Conservation (phyloP, 495 filamentous ascomycete species). For the Hypoxylon fragiforme region DNA sequence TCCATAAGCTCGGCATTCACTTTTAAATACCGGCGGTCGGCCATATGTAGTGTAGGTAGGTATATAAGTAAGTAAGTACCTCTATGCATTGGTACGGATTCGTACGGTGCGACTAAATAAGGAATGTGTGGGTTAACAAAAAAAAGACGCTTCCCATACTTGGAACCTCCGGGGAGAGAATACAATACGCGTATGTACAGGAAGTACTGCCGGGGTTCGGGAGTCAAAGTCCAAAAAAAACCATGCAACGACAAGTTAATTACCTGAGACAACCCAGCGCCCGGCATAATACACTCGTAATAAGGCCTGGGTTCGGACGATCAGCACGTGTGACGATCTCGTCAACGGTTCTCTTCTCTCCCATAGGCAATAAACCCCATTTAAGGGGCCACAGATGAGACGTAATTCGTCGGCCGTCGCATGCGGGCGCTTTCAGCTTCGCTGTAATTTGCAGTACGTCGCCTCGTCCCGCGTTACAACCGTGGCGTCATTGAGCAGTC, state of each 20-base stretch:
- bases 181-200: not conserved
- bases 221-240: too few relatives aligned
- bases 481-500: conserved; percentile 32
- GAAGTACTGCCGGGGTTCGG: conserved; percentile 30
- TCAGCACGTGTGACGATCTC: conserved; percentile 37
- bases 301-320: conserved; percentile 34
- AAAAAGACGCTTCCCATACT: too few relatives aligned
- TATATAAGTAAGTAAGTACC: too few relatives aligned
- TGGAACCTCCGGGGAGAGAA: too few relatives aligned
- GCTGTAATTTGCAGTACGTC: conserved; percentile 17
- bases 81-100: too few relatives aligned
- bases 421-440: conserved; percentile 28
- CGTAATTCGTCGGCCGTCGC: conserved; percentile 22
- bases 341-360: conserved; percentile 29
- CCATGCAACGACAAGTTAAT: conserved; percentile 15
- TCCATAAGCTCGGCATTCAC: conserved; percentile 21
- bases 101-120: too few relatives aligned
- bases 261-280: conserved; percentile 15
- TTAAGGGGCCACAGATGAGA: conserved; percentile 26
- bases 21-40: not conserved
- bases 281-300: conserved; percentile 35
- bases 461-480: conserved; percentile 19
- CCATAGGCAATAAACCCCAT: conserved; percentile 24
- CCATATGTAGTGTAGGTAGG: too few relatives aligned
- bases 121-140: too few relatives aligned